phyloP scores from a whole-genome alignment of 495 filamentous ascomycete species.

The Penicillium maclennaniae region DNA sequence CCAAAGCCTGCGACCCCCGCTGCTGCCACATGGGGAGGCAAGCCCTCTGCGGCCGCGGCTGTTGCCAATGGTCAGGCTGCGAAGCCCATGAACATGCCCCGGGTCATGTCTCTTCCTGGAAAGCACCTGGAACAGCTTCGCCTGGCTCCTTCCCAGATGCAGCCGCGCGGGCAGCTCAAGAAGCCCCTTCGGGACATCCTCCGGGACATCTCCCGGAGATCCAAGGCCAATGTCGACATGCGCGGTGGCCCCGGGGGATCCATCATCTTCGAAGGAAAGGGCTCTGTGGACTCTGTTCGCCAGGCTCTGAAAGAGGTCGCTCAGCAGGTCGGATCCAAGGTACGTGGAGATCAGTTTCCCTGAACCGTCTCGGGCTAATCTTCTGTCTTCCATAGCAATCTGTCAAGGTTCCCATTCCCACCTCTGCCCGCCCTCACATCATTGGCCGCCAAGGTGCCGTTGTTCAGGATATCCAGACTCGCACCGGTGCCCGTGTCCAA shows the following conservation, averaged over 20 bases:
- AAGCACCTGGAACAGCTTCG: constrained; percentile 72
- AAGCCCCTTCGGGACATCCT: constrained; percentile 76
- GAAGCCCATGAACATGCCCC: constrained; percentile 49
- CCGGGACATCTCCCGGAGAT: constrained; percentile 81
- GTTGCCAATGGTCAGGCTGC: constrained; percentile 55
- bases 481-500: constrained; percentile 81
- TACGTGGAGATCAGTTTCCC: constrained; percentile 24
- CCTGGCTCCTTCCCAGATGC: constrained; percentile 67
- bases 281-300: constrained; percentile 69
- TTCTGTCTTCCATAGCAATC: constrained; percentile 52
- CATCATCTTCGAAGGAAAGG: constrained; percentile 75
- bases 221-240: constrained; percentile 80
- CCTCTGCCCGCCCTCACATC: constrained; percentile 76
- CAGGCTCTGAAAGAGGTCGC: constrained; percentile 84
- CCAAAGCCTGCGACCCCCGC: constrained; percentile 58
- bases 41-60: constrained; percentile 51
- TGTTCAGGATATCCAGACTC: constrained; percentile 80
- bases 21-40: constrained; percentile 68
- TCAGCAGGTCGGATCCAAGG: constrained; percentile 79
- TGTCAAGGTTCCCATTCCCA: constrained; percentile 71
- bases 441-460: constrained; percentile 89
- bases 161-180: constrained; percentile 71
- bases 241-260: constrained; percentile 60
- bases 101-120: constrained; percentile 67
- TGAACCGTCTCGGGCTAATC: background rate